These are phyloP conservation scores for Picochlorum sp. DNA, from an alignment of 139 green algal species.

Conservation along the genomic window DNA sequence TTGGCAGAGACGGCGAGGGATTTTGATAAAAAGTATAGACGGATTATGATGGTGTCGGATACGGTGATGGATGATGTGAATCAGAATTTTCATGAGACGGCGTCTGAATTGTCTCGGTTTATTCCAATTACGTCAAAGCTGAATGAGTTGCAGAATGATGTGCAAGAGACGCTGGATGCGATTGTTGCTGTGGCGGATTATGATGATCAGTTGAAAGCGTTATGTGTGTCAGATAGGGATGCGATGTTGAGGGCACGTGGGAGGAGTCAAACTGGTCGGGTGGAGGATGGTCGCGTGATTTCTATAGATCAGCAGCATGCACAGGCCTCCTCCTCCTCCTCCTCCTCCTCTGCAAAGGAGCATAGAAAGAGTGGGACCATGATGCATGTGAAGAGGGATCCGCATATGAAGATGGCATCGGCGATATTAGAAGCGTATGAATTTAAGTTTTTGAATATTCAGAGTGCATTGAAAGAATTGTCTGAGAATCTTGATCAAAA, in stretches of 20 bases:
- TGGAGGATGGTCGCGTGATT: not conserved
- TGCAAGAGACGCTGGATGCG: constrained; percentile 37
- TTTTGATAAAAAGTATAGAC: constrained; percentile 28
- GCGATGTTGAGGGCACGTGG: not conserved
- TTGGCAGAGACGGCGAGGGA: constrained; percentile 32
- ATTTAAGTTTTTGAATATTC: constrained; percentile 31
- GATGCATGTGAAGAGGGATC: not conserved
- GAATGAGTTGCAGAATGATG: constrained; percentile 43
- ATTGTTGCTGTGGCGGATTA: constrained; percentile 31
- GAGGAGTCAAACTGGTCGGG: not conserved
- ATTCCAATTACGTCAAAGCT: constrained; percentile 45
- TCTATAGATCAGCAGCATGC: not conserved
- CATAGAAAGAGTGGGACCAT: not conserved
- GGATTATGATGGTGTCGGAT: constrained; percentile 37
- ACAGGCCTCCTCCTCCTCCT: too few species aligned
- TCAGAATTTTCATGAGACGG: constrained; percentile 14
- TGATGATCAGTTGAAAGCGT: constrained; percentile 18
- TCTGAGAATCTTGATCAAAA: constrained; percentile 35
- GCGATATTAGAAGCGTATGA: constrained; percentile 43
- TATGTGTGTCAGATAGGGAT: constrained; percentile 33
- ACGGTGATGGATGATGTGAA: constrained; percentile 38
- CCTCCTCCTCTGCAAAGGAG: not conserved
- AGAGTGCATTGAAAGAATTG: constrained; percentile 28
- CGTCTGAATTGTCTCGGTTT: constrained; percentile 37
- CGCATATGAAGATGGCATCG: constrained; percentile 35